Evolutionary conservation across 2,329 filamentous ascomycete species (phyloP), one percentile per base, ranked within the genome.

Genomic region (Cladosporium halotolerans): DNA sequence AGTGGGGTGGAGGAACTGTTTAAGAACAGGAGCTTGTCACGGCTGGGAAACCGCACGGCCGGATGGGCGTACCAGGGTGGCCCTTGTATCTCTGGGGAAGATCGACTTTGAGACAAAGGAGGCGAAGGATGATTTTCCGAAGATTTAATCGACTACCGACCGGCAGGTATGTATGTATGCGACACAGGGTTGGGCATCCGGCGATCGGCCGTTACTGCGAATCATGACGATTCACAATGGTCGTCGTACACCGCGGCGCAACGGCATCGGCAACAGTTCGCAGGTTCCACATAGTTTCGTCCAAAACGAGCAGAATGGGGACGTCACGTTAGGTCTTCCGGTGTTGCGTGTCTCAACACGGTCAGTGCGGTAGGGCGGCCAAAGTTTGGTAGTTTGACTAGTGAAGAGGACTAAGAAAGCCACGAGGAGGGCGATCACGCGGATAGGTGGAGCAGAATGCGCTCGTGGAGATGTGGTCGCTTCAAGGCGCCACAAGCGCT

Each of bases 81-180:
- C 41, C 48, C 48, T 44, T 51, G 48, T 43, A 44, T 36, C 10
- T 43, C 32, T 51, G 48, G 40, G 40, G 48, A 44, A 33, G 11
- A 23, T 28, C 23, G 4, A 7, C 23, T 4, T 28, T 7, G 23
- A 28, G 23, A 28, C 23, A 28, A 28, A 28, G 23, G 5, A 28
- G 23, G 23, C 23, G 23, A 28, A 28, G 23, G 23, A 28, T 28
- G 23, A 28, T 28, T 28, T 28, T 7, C 23, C 23, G 4, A 4
- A 28, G 23, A 28, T 28, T 28, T 7, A 28, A 28, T 28, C 23
- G 23, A 28, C 23, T 28, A 7, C 23, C 23, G 23, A 28, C 5
- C 23, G 7, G 23, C 23, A 28, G 23, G 23, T 28, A 28, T 28
- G 23, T 28, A 28, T 28, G 23, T 28, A 28, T 28, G 7, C 23